Base-by-base conservation (phyloP, 257 asterid genomes). In the Plantago major region DNA sequence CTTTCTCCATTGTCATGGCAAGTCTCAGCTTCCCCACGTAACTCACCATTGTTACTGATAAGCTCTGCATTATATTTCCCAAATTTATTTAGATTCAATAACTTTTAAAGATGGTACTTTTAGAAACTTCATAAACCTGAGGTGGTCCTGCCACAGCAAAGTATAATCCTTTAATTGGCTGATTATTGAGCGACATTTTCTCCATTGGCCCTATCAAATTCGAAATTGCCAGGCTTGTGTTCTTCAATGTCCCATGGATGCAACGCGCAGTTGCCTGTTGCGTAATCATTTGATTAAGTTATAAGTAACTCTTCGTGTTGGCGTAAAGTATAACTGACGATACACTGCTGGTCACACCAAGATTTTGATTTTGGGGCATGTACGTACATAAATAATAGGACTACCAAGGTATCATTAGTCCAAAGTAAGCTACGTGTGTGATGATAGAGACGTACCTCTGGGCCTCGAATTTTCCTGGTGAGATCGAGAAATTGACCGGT, bases 151-250 rank as follows among this genome's bases (percentile, higher is more conserved):
- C 74, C 5, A 80, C 84, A 10, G 45, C 65, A 37, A 83, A 80
- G 58, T 83, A 83, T 46, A 83, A 55, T 40, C 86, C 89, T 26
- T 80, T 71, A 19, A 78, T 14, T n/a, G 89, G 87, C 10, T 73
- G 76, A 62, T 43, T 45, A 3, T 76, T 67, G 11, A 83, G 43
- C 1, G 79, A 68, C 82, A 76, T 66, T 46, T 67, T 70, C 51
- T 84, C 92, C 7, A 81, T 67, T 0, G 92, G 92, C 0, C 92
- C 92, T 1, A 81, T 73, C 73, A 84, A 18, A 52, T 81, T 84
- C 8, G 92, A 79, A 30, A 79, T 67, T 6, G 74, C 75, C 79
- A 84, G 73, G 65, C 92, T 84, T 46, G 88, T 73, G 58, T 79
- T 73, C 52, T 71, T 81, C 10, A 84, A 26, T n/a, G 88, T 77